Evolutionary conservation across 768 basidiomycete genomes (phyloP).

Genomic region (Lentinula boryana): DNA sequence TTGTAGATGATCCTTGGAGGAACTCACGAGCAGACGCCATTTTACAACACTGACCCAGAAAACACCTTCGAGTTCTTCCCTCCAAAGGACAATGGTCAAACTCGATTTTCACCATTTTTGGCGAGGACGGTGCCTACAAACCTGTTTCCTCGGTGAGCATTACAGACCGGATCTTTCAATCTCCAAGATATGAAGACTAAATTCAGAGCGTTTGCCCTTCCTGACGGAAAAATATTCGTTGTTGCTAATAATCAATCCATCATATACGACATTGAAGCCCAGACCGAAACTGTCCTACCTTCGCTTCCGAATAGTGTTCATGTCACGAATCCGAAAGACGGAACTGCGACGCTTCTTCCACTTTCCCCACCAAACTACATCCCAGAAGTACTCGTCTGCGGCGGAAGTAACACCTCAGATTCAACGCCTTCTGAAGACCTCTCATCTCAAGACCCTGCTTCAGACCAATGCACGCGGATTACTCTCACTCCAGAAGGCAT

Average conservation of each 20-base stretch:
- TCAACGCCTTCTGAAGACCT: conserved; percentile 37
- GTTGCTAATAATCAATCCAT: conserved; percentile 28
- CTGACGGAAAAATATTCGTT: conserved; percentile 43
- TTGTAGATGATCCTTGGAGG: conserved; percentile 30
- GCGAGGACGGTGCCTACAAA: conserved; percentile 47
- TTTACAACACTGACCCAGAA: conserved; percentile 20
- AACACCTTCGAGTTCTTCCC: conserved; percentile 52
- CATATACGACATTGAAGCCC: conserved; percentile 27
- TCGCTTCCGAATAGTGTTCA: conserved; percentile 35
- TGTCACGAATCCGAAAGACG: conserved; percentile 48
- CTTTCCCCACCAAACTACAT: conserved; percentile 23
- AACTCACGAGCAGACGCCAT: conserved; percentile 27
- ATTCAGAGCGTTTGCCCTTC: conserved; percentile 33
- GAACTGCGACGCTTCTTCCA: conserved; percentile 38
- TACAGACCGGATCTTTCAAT: neutral
- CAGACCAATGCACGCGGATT: conserved; percentile 30
- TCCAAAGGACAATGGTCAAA: conserved; percentile 26
- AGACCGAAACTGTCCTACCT: conserved; percentile 26
- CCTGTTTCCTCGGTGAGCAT: conserved; percentile 37
- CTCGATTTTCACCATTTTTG: conserved; percentile 45
- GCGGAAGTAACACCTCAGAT: conserved; percentile 18
- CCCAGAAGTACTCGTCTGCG: conserved; percentile 29
- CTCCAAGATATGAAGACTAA: conserved; percentile 16
- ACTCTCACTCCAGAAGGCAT: conserved; percentile 50
- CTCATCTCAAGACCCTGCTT: conserved; percentile 43